Base-by-base conservation (phyloP, 75 land plant genomes). In the Picea glauca region DNA sequence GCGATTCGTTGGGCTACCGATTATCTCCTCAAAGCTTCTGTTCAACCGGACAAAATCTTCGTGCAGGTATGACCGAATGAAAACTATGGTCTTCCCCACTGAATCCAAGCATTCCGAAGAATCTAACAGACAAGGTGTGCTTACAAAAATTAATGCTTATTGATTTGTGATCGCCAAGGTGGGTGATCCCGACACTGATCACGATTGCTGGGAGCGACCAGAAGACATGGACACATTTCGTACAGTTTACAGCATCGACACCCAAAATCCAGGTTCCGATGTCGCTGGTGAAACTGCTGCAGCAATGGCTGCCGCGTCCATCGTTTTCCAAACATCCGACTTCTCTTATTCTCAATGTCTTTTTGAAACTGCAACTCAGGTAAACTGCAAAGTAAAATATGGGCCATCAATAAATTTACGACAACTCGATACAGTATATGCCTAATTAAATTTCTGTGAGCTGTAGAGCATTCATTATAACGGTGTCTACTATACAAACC, bases 1-100 rank as follows among this genome's bases (percentile, higher is more conserved):
- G 93, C 96, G n/a, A 72, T 93, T n/a, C 81, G 85, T 35, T 93
- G 96, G 96, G 84, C 92, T 56, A 81, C 96, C 0, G 96, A 93
- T 82, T 93, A 93, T 78, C 80, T 93, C 18, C 80, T 93, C 38
- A 93, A 93, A 83, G 93, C 93, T 61, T 76, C 90, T 40, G 79
- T 81, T 18, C 40, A 38, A 2, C 87, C 90, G 5, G 75, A 60
- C 70, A 79, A 79, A 35, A 76, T 88, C 77, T 88, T 83, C 23
- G 87, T 88, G 5, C 87, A 85, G 78, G 90, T 85, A 66, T 77
- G 80, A 38, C 40, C 40, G 50, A 79, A 78, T 59, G 14, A 68
- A 65, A 30, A 6, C 1, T 26, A 63, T 9, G 2, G 26, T 14
- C 20, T 15, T 31, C 35, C 14, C 4, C 13, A 35, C 32, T 35